phyloP scores from a whole-genome alignment of 352 stramenopile genomes.

The Pythium diclinum region DNA sequence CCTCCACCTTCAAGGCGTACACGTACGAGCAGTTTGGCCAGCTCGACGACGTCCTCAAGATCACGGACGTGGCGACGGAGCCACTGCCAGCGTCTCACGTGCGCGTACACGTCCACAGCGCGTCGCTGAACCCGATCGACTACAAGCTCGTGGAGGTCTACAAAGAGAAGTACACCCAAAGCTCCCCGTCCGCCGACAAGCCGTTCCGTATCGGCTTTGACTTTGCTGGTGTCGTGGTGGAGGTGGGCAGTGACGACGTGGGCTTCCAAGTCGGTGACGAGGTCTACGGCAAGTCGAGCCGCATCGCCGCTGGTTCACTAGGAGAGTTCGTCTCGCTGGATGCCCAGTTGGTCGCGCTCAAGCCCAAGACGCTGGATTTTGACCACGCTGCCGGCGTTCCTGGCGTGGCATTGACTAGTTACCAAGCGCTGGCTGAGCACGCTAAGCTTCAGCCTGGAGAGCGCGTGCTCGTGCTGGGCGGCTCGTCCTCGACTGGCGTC shows the following conservation, averaged over 20 bases:
- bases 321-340: conserved; percentile 40
- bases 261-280: conserved; percentile 12
- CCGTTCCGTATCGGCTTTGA: conserved; percentile 25
- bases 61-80: conserved; percentile 8
- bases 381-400: conserved; percentile 34
- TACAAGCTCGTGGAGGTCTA: conserved; percentile 7
- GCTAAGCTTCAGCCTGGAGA: conserved; percentile 15
- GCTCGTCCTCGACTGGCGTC: conserved; percentile 34
- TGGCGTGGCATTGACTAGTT: conserved; percentile 28
- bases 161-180: conserved; percentile 2
- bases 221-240: conserved; percentile 5
- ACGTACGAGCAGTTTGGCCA: conserved; percentile 16
- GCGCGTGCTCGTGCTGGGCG: conserved; percentile 32
- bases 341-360: conserved; percentile 29
- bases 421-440: conserved; percentile 32
- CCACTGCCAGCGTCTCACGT: conserved; percentile 7
- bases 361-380: conserved; percentile 37
- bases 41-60: conserved; percentile 15
- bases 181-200: conserved; percentile 8
- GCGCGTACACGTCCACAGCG: conserved; percentile 19
- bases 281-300: conserved; percentile 22
- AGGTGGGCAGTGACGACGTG: conserved; percentile 1
- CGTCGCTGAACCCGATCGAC: conserved; percentile 18
- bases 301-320: conserved; percentile 16
- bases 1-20: conserved; percentile 12